A percentile compares a stretch with the other conserved stretches of the same genome.
Evolutionary conservation across 2,329 filamentous ascomycete genomes (phyloP).

Genomic region (Ceratocystis albifundus): DNA sequence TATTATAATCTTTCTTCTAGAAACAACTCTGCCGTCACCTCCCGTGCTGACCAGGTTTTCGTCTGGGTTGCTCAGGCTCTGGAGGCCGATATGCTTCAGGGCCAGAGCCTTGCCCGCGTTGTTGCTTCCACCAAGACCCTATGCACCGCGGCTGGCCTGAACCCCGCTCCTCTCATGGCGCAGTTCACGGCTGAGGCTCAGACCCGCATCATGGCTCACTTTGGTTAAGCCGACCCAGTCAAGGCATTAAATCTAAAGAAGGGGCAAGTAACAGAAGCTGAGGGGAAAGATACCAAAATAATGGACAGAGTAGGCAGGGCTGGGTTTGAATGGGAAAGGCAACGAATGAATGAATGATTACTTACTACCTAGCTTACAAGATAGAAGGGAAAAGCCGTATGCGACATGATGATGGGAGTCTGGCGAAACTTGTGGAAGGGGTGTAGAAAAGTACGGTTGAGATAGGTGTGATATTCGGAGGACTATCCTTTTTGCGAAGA

Average conservation of each 20-base stretch:
- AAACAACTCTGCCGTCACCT: conserved; percentile 70
- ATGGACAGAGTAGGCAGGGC: conserved; percentile 12
- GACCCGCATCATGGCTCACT: conserved; percentile 65
- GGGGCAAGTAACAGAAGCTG: conserved; percentile 11
- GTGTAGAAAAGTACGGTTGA: conserved; percentile 1
- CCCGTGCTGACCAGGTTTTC: conserved; percentile 71
- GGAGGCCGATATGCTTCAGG: conserved; percentile 80
- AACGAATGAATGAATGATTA: conserved; percentile 22
- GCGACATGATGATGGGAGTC: not conserved
- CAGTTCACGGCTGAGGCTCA: conserved; percentile 71
- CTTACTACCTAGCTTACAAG: conserved; percentile 18
- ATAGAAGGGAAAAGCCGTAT: conserved; percentile 16
- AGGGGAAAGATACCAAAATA: conserved; percentile 18
- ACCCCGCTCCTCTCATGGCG: conserved; percentile 63
- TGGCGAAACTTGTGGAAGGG: not conserved
- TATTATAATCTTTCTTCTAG: conserved; percentile 36
- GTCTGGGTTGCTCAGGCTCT: conserved; percentile 76
- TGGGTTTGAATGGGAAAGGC: conserved; percentile 15
- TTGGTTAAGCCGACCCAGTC: conserved; percentile 42
- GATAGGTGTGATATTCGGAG: not conserved
- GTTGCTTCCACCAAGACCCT: conserved; percentile 68
- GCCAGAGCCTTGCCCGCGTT: conserved; percentile 66
- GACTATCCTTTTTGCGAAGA: conserved; percentile 11
- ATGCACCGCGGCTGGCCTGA: conserved; percentile 59
- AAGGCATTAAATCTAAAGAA: not conserved